Base-by-base conservation (phyloP, 208 protist species). In the Novymonas esmeraldas region DNA sequence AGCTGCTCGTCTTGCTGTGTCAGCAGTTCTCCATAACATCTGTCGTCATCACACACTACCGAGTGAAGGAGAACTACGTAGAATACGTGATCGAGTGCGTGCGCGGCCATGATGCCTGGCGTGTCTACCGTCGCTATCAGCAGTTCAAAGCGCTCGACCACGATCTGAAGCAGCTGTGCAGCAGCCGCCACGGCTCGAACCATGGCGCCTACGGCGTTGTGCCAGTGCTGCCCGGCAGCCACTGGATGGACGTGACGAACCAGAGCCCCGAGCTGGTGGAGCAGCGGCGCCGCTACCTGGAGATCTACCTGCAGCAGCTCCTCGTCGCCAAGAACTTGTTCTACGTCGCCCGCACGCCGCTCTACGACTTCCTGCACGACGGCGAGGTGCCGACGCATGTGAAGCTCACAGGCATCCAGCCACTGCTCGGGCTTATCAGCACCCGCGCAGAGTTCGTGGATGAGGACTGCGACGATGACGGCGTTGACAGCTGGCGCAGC, bases 231-330 rank as follows among this genome's bases (percentile, higher is more conserved):
- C 64, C 86, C 2, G 79, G 84, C 28, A 94, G 84, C 31, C 85
- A 92, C 67, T 95, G 88, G 89, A 87, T 87, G 64, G 87, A 92
- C 48, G 86, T 95, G 34, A 96, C 92, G 28, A 96, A 96, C 56
- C 89, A 95, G 38, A 92, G 81, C 16, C 64, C 81, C 4, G 83
- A 93, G 45, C 77, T 92, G 26, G 89, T 96, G 16, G 87, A 94
- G 45, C 80, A 80, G 63, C 82, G 92, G 2, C 85, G 87, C 20
- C 62, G 82, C 6, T 90, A 82, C 49, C 65, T 96, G 2, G 87
- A 96, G 49, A 90, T 94, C 36, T 96, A 95, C 56, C 74, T 96
- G 9, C 82, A 87, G 61, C 92, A 96, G 67, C 76, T 96, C 2
- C 75, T 94, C 6, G 85, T 96, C 1, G 74, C 82, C 16, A 64